Percentiles rank a stretch among this genome's conserved stretches.
Evolutionary conservation across 2,329 filamentous ascomycete species (phyloP).

Genomic region (Nigrograna mackinnonii): DNA sequence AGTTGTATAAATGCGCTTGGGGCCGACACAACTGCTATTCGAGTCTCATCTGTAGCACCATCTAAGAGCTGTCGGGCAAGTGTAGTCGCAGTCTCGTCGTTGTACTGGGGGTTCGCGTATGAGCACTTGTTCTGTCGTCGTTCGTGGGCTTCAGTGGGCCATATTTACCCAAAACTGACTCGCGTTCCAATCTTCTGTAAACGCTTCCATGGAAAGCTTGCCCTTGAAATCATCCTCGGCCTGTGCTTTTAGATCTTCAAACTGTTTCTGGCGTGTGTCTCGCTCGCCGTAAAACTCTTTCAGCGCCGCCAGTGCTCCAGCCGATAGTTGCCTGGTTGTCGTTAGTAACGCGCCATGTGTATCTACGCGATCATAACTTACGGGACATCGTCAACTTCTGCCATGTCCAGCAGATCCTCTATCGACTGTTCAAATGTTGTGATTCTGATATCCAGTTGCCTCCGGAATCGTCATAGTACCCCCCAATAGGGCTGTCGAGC

Average conservation of each 20-base stretch:
- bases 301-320: conserved; percentile 68
- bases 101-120: conserved; percentile 57
- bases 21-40: conserved; percentile 71
- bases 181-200: conserved; percentile 81
- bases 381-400: too few relatives aligned
- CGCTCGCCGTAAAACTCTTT: conserved; percentile 75
- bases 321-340: conserved; percentile 66
- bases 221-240: conserved; percentile 58
- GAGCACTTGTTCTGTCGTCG: background rate
- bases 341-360: too few relatives aligned
- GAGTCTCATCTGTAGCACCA: conserved; percentile 59
- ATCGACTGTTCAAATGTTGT: too few relatives aligned
- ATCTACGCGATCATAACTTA: too few relatives aligned
- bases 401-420: too few relatives aligned
- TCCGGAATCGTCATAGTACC: too few relatives aligned
- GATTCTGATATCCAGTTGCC: too few relatives aligned
- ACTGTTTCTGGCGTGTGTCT: conserved; percentile 66
- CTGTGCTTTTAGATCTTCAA: conserved; percentile 67
- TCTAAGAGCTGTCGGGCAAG: conserved; percentile 69
- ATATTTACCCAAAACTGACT: conserved; percentile 76
- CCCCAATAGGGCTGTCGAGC: too few relatives aligned
- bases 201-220: conserved; percentile 67
- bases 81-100: conserved; percentile 68
- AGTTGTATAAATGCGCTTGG: conserved; percentile 78
- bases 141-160: background rate